Evolutionary conservation across 257 asterid species (phyloP).

Genomic region (Salvia splendens): DNA sequence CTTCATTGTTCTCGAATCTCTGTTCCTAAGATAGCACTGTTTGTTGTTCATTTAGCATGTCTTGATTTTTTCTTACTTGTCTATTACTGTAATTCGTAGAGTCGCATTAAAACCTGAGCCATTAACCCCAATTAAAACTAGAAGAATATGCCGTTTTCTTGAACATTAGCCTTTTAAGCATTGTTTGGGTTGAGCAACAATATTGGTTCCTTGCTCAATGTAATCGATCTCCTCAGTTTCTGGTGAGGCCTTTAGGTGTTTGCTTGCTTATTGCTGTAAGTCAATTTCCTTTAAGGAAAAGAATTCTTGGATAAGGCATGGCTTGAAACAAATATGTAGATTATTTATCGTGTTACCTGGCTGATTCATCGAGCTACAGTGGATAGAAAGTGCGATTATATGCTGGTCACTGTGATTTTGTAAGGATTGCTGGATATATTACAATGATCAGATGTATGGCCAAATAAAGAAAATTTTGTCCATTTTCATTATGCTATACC

Average conservation of each 20-base stretch:
- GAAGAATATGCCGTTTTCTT: background rate
- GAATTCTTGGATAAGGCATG: background rate
- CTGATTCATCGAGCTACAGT: background rate
- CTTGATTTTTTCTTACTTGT: background rate
- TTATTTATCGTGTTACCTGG: background rate
- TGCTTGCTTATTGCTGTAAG: background rate
- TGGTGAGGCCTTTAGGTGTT: background rate
- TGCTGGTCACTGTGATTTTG: background rate
- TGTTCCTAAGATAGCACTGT: background rate
- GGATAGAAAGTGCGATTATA: background rate
- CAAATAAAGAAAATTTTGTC: background rate
- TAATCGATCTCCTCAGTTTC: background rate
- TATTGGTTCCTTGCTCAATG: background rate
- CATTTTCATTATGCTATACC: too few relatives aligned
- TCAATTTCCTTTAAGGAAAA: background rate
- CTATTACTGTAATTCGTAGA: background rate
- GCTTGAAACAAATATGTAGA: background rate
- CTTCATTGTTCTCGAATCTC: background rate
- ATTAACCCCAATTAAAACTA: background rate
- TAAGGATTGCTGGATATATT: background rate
- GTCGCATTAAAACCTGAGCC: background rate
- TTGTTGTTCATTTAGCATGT: slow-evolving; percentile 4
- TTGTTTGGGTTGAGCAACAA: background rate
- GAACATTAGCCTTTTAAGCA: background rate
- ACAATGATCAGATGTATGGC: slow-evolving; percentile 4